phyloP scores from a whole-genome alignment of 139 green algal genomes.

The Micromonas pusilla region DNA sequence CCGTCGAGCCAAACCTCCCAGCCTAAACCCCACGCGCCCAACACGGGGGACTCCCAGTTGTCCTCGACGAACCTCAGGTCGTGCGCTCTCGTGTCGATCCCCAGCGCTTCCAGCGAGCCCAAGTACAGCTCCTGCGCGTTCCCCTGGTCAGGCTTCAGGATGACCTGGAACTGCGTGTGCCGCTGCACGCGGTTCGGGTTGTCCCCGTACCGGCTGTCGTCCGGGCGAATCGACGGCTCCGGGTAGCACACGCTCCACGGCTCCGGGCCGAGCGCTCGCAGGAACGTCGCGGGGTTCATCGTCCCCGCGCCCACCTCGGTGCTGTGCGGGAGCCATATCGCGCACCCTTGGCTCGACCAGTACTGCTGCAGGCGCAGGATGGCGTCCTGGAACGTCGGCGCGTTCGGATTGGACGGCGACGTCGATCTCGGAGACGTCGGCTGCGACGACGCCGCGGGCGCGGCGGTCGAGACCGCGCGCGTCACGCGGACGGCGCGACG shows the following conservation, averaged over 20 bases:
- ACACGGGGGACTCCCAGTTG: conserved; percentile 96
- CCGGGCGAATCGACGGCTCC: conserved; percentile 89
- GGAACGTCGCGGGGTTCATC: conserved; percentile 98
- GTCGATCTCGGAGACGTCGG: too few relatives aligned
- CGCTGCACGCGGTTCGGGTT: conserved; percentile 97
- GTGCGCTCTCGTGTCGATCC: conserved; percentile 74
- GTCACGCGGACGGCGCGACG: background rate
- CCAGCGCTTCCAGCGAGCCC: conserved; percentile 75
- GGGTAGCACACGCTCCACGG: conserved; percentile 89
- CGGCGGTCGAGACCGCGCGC: conserved; percentile 3
- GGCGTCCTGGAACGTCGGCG: conserved; percentile 86
- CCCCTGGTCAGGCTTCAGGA: conserved; percentile 95
- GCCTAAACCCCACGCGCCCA: conserved; percentile 93
- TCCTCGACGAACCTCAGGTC: conserved; percentile 97
- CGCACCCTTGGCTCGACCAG: conserved; percentile 77
- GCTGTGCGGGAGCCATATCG: conserved; percentile 89
- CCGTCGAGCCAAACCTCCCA: conserved; percentile 98
- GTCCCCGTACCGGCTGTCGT: conserved; percentile 93
- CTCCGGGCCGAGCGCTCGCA: conserved; percentile 85
- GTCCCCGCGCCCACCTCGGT: conserved; percentile 96
- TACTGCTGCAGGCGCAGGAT: conserved; percentile 81
- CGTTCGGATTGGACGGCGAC: conserved; percentile 9
- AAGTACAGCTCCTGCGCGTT: conserved; percentile 97
- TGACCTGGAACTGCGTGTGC: conserved; percentile 99
- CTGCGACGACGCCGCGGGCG: too few relatives aligned